phyloP scores from a whole-genome alignment of 148 eudicot species.

The Diospyros kaki region DNA sequence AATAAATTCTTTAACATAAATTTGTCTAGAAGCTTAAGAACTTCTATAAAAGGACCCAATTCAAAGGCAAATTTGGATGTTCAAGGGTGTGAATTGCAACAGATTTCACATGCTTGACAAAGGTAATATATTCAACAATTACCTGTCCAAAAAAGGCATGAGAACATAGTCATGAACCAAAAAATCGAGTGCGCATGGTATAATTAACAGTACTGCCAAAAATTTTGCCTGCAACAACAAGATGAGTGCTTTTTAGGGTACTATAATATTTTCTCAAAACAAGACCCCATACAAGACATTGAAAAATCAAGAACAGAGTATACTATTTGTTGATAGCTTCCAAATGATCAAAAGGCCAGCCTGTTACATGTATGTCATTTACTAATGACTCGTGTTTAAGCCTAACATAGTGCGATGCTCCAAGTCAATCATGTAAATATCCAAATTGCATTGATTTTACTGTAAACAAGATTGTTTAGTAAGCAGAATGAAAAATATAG shows the following conservation, averaged over 20 bases:
- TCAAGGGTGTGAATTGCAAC: too few species aligned
- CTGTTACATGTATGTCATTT: neutral
- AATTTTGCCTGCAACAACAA: conserved; percentile 80
- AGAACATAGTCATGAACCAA: conserved; percentile 89
- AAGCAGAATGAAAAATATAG: neutral
- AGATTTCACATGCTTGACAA: too few species aligned
- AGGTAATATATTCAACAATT: conserved; percentile 5
- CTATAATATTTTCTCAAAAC: neutral
- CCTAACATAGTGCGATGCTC: neutral
- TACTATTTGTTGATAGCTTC: neutral
- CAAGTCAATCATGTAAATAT: neutral
- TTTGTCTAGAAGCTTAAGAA: too few species aligned
- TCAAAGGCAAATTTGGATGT: too few species aligned
- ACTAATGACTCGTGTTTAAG: too few species aligned
- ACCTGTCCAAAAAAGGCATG: conserved; percentile 99
- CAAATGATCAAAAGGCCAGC: neutral
- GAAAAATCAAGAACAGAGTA: neutral
- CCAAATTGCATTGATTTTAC: neutral
- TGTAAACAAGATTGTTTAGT: neutral
- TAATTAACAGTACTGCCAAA: conserved; percentile 66
- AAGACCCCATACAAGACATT: neutral
- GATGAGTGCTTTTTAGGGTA: conserved; percentile 9
- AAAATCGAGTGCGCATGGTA: conserved; percentile 88
- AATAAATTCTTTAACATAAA: too few species aligned
- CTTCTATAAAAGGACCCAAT: too few species aligned